phyloP scores from a whole-genome alignment of 169 alveolate genomes.

The Hepatocystis sp. region DNA sequence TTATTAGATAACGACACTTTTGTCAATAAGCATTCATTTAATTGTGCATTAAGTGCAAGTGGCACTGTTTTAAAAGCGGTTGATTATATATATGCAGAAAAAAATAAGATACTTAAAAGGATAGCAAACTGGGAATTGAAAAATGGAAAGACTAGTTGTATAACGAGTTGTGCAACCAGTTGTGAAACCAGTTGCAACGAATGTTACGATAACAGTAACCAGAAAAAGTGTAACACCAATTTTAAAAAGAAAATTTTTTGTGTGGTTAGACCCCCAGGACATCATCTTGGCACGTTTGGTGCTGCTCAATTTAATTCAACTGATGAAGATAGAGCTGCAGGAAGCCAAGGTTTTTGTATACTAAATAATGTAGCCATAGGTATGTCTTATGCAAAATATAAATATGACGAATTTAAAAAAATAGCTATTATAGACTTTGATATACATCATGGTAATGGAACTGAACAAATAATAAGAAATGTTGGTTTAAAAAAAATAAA shows the following conservation, averaged over 20 bases:
- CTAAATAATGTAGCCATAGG: conserved; percentile 98
- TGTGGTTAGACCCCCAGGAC: conserved; percentile 98
- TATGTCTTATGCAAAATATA: conserved; percentile 95
- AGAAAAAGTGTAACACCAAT: not conserved
- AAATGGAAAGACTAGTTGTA: too few species aligned
- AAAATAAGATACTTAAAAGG: conserved; percentile 20
- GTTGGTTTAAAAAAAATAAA: conserved; percentile 83
- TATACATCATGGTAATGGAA: conserved; percentile 99
- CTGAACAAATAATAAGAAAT: conserved; percentile 95
- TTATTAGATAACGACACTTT: conserved; percentile 53
- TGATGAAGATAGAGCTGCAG: conserved; percentile 88
- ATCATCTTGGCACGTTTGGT: conserved; percentile 98
- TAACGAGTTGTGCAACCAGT: too few species aligned
- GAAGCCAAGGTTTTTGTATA: conserved; percentile 98
- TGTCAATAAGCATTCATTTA: conserved; percentile 61
- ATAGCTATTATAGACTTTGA: conserved; percentile 99
- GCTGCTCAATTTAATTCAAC: conserved; percentile 87
- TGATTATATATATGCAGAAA: conserved; percentile 38
- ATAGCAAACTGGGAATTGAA: too few species aligned
- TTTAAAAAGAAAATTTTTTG: conserved; percentile 74
- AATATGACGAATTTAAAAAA: conserved; percentile 90
- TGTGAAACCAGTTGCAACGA: too few species aligned
- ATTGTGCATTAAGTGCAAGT: conserved; percentile 73
- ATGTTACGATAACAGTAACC: too few species aligned
- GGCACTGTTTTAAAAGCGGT: conserved; percentile 61